Base-by-base conservation (phyloP, 169 alveolate species). In the Theileria equi region DNA sequence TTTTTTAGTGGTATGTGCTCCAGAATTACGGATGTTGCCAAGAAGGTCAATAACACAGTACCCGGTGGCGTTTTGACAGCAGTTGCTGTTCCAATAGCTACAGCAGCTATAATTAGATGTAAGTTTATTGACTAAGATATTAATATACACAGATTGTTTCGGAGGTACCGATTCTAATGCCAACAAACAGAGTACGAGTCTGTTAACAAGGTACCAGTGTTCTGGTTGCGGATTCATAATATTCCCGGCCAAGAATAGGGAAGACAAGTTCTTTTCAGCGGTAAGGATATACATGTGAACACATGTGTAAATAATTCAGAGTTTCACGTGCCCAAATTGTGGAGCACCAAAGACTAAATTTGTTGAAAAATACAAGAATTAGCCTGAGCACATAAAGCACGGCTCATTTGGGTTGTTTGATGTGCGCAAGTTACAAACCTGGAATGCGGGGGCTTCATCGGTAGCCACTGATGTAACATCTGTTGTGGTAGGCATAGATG, bases 231-330 rank as follows among this genome's bases (percentile, higher is more conserved):
- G 84, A 32, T 74, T 68, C 61, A 73, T 80, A 29, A 85, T 85
- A n/a, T 85, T 68, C 79, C 91, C 91, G 13, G 87, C 91, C 31
- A 74, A 81, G 63, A 84, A 84, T 23, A 53, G 91, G 29, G 91
- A 85, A 44, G 85, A 80, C 28, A 73, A 64, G 64, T 85, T 85
- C 44, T 69, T 85, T 54, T 74, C 84, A 17, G 73, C 76, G 55
- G 91, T 85, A 55, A 63, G 78, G 26, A 6, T n/a, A n/a, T n/a
- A n/a, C n/a, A n/a, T 1, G 44, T 36, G 13, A 5, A 3, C n/a
- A 8, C 23, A 5, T 16, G 1, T 19, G 23, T 31, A 28, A 40
- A 49, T 26, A 8, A 7, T 16, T 61, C 40, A 77, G 86, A 77
- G 70, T 21, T 77, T 77, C 47, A 77, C 86, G 16, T 77, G 86